A percentile compares a stretch with the other conserved stretches of the same genome.
Conservation (phyloP, 768 basidiomycete species). For the Xerocomus spinulosus region DNA sequence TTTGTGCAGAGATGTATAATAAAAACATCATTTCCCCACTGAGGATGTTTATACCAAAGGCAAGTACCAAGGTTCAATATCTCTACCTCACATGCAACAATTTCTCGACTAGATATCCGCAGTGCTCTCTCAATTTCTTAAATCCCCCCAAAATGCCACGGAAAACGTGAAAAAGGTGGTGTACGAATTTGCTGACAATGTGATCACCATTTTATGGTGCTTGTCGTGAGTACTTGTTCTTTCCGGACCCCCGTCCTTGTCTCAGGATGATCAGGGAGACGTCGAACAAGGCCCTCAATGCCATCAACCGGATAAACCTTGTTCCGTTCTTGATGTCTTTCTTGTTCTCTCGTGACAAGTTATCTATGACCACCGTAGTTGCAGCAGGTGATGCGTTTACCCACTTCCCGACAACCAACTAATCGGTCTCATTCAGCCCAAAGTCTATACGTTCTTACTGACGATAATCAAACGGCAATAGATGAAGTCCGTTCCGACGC, state of each 20-base stretch:
- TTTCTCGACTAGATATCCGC: conserved; percentile 57
- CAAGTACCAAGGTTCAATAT: conserved; percentile 24
- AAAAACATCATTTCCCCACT: conserved; percentile 84
- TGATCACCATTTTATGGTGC: conserved; percentile 92
- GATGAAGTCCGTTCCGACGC: conserved; percentile 58
- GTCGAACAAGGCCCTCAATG: conserved; percentile 76
- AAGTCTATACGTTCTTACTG: conserved; percentile 87
- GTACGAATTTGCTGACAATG: conserved; percentile 86
- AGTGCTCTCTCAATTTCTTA: conserved; percentile 63
- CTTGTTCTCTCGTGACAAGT: conserved; percentile 59
- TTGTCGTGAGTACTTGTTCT: conserved; percentile 69
- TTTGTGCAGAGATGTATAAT: conserved; percentile 96
- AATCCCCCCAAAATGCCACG: conserved; percentile 54
- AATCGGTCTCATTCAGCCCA: conserved; percentile 52
- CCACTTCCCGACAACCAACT: background rate
- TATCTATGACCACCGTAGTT: conserved; percentile 68
- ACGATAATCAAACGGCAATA: conserved; percentile 79
- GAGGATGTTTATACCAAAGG: conserved; percentile 75
- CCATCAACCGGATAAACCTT: conserved; percentile 76
- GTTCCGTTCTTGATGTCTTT: conserved; percentile 90
- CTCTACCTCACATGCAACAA: background rate
- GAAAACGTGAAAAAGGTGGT: conserved; percentile 72
- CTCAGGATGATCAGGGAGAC: conserved; percentile 61
- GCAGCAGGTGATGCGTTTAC: conserved; percentile 61
- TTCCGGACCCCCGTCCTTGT: background rate